phyloP scores from a whole-genome alignment of 495 filamentous ascomycete genomes.

The Aspergillus cristatus region DNA sequence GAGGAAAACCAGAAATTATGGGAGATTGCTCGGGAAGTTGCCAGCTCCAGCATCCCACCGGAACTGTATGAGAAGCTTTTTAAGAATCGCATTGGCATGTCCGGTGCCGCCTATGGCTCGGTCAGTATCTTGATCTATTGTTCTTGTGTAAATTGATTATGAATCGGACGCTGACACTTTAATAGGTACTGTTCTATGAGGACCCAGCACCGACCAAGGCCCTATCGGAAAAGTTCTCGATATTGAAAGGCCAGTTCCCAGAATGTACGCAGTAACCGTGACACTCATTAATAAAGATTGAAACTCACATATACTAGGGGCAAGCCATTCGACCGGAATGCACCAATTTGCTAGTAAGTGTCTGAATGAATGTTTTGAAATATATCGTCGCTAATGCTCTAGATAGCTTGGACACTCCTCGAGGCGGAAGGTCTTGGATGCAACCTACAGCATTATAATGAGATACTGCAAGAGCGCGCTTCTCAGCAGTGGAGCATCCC shows the following conservation, averaged over 20 bases:
- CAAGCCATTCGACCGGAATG: slow-evolving; percentile 55
- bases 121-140: no score
- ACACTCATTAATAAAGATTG: neutral
- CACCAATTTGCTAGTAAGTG: slow-evolving; percentile 44
- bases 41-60: slow-evolving; percentile 38
- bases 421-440: slow-evolving; percentile 61
- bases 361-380: no score
- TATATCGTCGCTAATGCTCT: no score
- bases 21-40: slow-evolving; percentile 15
- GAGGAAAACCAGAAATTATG: slow-evolving; percentile 23
- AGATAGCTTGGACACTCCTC: slow-evolving; percentile 53
- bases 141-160: neutral
- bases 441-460: slow-evolving; percentile 66
- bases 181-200: slow-evolving; percentile 61
- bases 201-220: slow-evolving; percentile 40
- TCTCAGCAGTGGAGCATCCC: slow-evolving; percentile 49
- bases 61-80: slow-evolving; percentile 37
- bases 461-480: slow-evolving; percentile 51
- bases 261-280: slow-evolving; percentile 30
- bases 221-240: slow-evolving; percentile 42
- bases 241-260: slow-evolving; percentile 5
- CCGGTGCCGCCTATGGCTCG: slow-evolving; percentile 12
- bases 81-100: slow-evolving; percentile 6
- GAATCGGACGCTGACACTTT: neutral
- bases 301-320: slow-evolving; percentile 45